Percentiles rank a stretch among this genome's conserved stretches.
phyloP scores from a whole-genome alignment of 129 eudicot genomes.

The Flaveria ramosissima region DNA sequence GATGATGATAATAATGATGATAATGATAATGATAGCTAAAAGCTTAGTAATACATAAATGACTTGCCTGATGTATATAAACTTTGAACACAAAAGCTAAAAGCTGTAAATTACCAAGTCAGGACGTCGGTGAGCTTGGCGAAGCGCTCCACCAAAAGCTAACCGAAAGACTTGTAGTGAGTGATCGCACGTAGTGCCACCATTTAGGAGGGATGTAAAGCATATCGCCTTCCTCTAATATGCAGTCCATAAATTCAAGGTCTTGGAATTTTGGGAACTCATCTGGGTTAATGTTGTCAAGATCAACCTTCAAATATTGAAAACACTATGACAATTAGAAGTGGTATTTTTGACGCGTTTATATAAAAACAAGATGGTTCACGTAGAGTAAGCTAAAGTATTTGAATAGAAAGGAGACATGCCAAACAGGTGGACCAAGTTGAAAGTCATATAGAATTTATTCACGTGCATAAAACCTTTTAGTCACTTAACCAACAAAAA shows the following conservation, averaged over 20 bases:
- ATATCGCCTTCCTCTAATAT: slow-evolving; percentile 95
- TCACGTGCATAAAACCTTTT: neutral
- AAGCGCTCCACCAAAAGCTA: slow-evolving; percentile 94
- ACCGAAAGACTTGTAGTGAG: slow-evolving; percentile 96
- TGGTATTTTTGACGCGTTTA: neutral
- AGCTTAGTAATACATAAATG: slow-evolving; percentile 3
- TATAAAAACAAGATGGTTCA: neutral
- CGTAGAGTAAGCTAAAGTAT: neutral
- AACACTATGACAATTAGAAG: neutral
- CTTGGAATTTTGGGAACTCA: slow-evolving; percentile 66
- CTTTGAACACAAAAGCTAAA: slow-evolving; percentile 23
- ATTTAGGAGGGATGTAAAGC: slow-evolving; percentile 98
- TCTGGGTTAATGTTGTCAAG: slow-evolving; percentile 76
- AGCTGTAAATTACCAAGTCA: slow-evolving; percentile 25
- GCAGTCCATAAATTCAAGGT: slow-evolving; percentile 82
- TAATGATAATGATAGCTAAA: slow-evolving; percentile 13
- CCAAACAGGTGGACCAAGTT: neutral
- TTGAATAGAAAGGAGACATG: neutral
- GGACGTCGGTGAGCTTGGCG: slow-evolving; percentile 38
- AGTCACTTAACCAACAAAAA: neutral
- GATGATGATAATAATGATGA: neutral
- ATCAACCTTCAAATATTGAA: slow-evolving; percentile 63
- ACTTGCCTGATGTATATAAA: slow-evolving; percentile 14
- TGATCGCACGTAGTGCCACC: slow-evolving; percentile 99
- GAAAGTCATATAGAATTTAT: neutral